phyloP scores from a whole-genome alignment of 163 green algal species.

The Scenedesmus sp. region DNA sequence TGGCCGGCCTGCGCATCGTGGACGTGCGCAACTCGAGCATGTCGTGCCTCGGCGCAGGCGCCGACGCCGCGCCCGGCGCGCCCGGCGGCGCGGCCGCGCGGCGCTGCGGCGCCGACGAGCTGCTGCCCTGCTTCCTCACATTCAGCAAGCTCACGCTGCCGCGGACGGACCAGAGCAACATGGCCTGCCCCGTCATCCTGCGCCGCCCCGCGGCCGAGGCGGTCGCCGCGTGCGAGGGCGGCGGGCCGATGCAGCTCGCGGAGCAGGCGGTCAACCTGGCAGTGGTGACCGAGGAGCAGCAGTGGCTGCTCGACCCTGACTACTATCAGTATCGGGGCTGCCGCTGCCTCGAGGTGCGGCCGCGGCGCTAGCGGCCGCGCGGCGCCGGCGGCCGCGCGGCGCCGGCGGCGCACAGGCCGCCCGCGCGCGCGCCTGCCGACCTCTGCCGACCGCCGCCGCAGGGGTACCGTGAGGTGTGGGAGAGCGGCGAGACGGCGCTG shows the following conservation, averaged over 20 bases:
- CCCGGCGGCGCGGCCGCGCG: not conserved
- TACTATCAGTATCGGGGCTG: conserved; percentile 36
- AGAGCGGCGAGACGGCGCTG: not conserved
- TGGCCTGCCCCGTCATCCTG: conserved; percentile 16
- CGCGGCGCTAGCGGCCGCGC: too few relatives aligned
- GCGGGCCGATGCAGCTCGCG: not conserved
- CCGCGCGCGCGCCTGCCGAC: too few relatives aligned
- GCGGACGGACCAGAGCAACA: conserved; percentile 20
- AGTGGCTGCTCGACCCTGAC: conserved; percentile 23
- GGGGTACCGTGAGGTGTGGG: conserved; percentile 8
- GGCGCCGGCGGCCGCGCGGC: too few relatives aligned
- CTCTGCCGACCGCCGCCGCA: too few relatives aligned
- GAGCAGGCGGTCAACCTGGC: not conserved
- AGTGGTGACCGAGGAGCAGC: not conserved
- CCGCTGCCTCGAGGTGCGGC: conserved; percentile 29
- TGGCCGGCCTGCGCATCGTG: not conserved
- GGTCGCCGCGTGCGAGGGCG: not conserved
- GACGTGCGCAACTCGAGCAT: conserved; percentile 4
- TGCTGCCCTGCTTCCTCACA: conserved; percentile 43
- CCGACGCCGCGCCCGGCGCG: not conserved
- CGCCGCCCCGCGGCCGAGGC: conserved; percentile 1
- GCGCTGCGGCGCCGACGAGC: not conserved
- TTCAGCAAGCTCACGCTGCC: conserved; percentile 18
- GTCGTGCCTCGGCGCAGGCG: not conserved
- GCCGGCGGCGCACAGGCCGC: not conserved